Evolutionary conservation across 148 eudicot species (phyloP), one percentile per base, ranked within the genome.

Genomic region (Heliosperma pusillum): DNA sequence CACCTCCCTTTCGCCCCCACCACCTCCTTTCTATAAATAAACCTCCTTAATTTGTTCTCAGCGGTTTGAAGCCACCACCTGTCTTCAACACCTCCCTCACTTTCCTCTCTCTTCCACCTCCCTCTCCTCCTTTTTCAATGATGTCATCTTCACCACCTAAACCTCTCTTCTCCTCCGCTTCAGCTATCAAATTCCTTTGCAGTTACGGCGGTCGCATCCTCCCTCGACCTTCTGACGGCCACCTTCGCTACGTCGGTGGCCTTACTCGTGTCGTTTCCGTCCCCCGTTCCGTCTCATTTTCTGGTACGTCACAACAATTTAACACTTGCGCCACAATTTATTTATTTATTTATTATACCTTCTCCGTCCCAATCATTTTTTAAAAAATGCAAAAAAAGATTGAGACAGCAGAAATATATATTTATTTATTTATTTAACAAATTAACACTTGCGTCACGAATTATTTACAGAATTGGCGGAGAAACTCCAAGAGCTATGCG

Each of bases 221-320:
- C 56, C 98, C 96, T 58, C 97, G 98, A 17, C 91, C 81, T 15
- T 75, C 83, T 76, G 97, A 91, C 73, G 91, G 90, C 65, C 74
- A 64, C 44, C 97, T 94, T 65, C 89, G 96, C 0, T 94, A 94
- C 81, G 77, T 78, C 74, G 93, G 97, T 52, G 98, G 98, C n/a
- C 82, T 73, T 75, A 90, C 97, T 76, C 83, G 98, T 44, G 83
- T 94, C 59, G 81, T 94, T 65, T 81, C 97, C 70, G 86, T 94
- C 55, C 71, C 82, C 40, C 90, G 89, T 25, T 82, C 88, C 36
- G 59, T 91, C 64, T 53, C 93, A 0, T 90, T 80, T 36, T 56
- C 87, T 69, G 98, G 98, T 92, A 25, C 30, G 71, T 29, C 15
- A 0, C 19, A 36, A 36, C 42, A 36, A 36, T 36, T 36, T 36